phyloP scores from a whole-genome alignment of 1,284 basidiomycete species.

The Earliella scabrosa region DNA sequence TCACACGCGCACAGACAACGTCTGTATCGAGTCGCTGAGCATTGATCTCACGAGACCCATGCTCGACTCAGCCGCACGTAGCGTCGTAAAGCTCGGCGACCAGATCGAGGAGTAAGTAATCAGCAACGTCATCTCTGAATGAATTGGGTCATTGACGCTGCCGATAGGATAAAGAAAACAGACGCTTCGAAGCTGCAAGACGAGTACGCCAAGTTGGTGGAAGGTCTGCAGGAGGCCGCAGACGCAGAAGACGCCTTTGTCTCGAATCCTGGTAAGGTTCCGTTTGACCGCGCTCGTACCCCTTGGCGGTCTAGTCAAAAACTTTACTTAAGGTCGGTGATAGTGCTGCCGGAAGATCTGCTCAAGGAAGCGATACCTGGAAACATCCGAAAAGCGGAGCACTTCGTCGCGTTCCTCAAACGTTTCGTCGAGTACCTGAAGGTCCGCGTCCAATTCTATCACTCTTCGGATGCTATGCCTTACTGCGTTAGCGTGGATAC shows the following conservation, averaged over 20 bases:
- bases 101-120: slow-evolving; percentile 91
- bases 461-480: slow-evolving; percentile 3
- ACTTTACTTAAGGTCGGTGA: slow-evolving; percentile 9
- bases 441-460: slow-evolving; percentile 45
- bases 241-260: slow-evolving; percentile 85
- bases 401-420: slow-evolving; percentile 98
- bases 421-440: slow-evolving; percentile 99
- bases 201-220: slow-evolving; percentile 96
- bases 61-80: slow-evolving; percentile 93
- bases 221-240: slow-evolving; percentile 86
- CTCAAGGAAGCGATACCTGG: slow-evolving; percentile 96
- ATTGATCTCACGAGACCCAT: slow-evolving; percentile 99
- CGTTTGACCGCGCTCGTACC: slow-evolving; percentile 4
- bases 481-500: slow-evolving; percentile 13
- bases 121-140: background rate
- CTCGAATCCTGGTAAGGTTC: slow-evolving; percentile 79
- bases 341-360: slow-evolving; percentile 93
- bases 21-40: slow-evolving; percentile 98
- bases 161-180: slow-evolving; percentile 84
- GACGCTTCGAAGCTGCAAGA: slow-evolving; percentile 96
- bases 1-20: slow-evolving; percentile 75
- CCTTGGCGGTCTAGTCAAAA: background rate
- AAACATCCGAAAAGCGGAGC: slow-evolving; percentile 98
- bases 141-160: background rate
- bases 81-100: slow-evolving; percentile 86